phyloP scores from a whole-genome alignment of 768 basidiomycete genomes.

The Russula earlei region DNA sequence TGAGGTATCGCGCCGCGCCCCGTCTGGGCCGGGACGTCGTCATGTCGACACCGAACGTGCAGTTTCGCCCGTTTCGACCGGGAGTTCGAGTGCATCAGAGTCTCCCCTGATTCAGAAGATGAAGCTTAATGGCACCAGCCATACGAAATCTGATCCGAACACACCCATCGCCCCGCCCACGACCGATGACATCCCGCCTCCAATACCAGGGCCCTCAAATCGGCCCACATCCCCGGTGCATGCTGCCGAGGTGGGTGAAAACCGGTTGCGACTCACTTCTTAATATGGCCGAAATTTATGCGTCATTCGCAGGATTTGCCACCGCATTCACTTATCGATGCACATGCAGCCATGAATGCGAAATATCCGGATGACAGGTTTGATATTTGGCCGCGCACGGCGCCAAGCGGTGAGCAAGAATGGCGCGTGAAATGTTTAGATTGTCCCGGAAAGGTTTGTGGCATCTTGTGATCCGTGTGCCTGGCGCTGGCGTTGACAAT shows the following conservation, averaged over 20 bases:
- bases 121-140: constrained; percentile 46
- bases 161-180: constrained; percentile 19
- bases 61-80: constrained; percentile 60
- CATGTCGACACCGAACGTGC: constrained; percentile 40
- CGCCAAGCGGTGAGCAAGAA: constrained; percentile 50
- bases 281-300: neutral
- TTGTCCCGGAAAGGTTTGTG: constrained; percentile 81
- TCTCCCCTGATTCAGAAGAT: constrained; percentile 61
- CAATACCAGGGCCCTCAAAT: constrained; percentile 6
- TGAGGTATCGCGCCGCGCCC: constrained; percentile 23
- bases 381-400: constrained; percentile 56
- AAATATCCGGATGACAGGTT: constrained; percentile 79
- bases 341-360: constrained; percentile 57
- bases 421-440: constrained; percentile 90
- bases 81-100: constrained; percentile 60
- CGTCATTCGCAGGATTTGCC: constrained; percentile 25
- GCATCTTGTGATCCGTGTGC: neutral
- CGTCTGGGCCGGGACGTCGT: constrained; percentile 10
- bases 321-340: constrained; percentile 62
- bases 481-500: constrained; percentile 1
- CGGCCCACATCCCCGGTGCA: constrained; percentile 14
- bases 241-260: constrained; percentile 1
- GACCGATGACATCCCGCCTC: constrained; percentile 13
- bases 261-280: neutral
- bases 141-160: constrained; percentile 27